Base-by-base conservation (phyloP, 768 basidiomycete genomes). In the Chalciporus chontae region DNA sequence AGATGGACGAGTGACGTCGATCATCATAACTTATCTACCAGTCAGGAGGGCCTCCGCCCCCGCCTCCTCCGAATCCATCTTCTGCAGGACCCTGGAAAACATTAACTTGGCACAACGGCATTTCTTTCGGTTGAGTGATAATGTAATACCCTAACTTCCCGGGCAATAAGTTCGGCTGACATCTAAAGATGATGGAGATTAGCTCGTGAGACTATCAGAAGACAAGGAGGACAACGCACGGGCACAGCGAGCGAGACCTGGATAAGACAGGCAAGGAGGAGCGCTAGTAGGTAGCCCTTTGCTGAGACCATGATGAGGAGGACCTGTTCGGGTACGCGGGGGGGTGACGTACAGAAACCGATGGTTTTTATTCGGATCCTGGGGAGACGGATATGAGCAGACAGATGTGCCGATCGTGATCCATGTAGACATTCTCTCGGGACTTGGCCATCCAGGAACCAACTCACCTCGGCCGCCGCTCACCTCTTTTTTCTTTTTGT, bases 371-470 rank as follows among this genome's bases (percentile, higher is more conserved):
- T 60, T 49, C 6, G 48, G 50, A 40, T 49, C 40, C 36, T 40
- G 26, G 40, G 19, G 17, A 18, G 48, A 45, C 40, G 49, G 55
- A 52, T 53, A 62, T 59, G 63, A 59, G 63, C 51, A 65, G 59
- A 54, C 19, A 21, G 43, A 45, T 49, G 32, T 55, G 48, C 49
- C 44, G 53, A 52, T 54, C 58, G 41, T 50, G 51, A 54, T 50
- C 54, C 57, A 57, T 59, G 53, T 29, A 51, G 47, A 37, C 31
- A 49, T 42, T 43, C 43, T 55, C 40, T 51, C 45, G 60, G 63
- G 54, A 52, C 56, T 40, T 56, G 51, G 52, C 50, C 40, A 40
- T 46, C 44, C 60, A 63, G 64, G 66, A 55, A 63, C 66, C 47
- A 50, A 29, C 15, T 13, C 32, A 45, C 60, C 60, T 55, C 58